phyloP scores from a whole-genome alignment of 2,329 filamentous ascomycete genomes.

The Ilyonectria mors-panacis region DNA sequence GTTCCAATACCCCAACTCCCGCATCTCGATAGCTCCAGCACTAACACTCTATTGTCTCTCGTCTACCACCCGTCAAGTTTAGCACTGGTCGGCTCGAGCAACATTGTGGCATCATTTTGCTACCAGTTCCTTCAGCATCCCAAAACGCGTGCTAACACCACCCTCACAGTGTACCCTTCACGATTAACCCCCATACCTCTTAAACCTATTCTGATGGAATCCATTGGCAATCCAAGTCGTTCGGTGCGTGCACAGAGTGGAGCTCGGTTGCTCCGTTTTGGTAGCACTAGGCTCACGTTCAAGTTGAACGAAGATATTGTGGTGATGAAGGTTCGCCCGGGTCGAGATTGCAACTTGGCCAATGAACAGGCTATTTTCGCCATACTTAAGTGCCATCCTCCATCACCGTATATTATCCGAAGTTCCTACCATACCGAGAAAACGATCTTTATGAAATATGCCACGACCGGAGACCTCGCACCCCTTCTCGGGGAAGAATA shows the following conservation, averaged over 20 bases:
- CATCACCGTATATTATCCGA: constrained; percentile 31
- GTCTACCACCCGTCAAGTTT: not conserved
- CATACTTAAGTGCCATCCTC: constrained; percentile 23
- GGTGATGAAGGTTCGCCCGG: constrained; percentile 27
- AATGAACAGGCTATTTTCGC: constrained; percentile 26
- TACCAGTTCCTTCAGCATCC: not conserved
- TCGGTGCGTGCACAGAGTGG: constrained; percentile 4
- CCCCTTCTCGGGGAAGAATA: constrained; percentile 19
- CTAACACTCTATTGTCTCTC: not conserved
- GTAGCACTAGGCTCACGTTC: constrained; percentile 31
- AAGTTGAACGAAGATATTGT: no score
- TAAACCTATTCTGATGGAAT: constrained; percentile 12
- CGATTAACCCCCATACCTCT: constrained; percentile 7
- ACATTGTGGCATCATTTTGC: constrained; percentile 7
- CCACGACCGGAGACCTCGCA: constrained; percentile 13
- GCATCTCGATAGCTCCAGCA: not conserved
- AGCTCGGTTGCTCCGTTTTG: constrained; percentile 24
- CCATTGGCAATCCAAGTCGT: not conserved
- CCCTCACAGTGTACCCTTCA: not conserved
- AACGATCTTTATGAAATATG: constrained; percentile 32
- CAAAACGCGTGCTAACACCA: not conserved
- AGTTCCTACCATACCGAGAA: constrained; percentile 19
- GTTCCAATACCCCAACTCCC: not conserved
- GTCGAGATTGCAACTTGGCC: constrained; percentile 9
- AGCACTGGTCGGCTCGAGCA: not conserved